Conservation (phyloP, 148 eudicot species). For the Rhododendron vialii region DNA sequence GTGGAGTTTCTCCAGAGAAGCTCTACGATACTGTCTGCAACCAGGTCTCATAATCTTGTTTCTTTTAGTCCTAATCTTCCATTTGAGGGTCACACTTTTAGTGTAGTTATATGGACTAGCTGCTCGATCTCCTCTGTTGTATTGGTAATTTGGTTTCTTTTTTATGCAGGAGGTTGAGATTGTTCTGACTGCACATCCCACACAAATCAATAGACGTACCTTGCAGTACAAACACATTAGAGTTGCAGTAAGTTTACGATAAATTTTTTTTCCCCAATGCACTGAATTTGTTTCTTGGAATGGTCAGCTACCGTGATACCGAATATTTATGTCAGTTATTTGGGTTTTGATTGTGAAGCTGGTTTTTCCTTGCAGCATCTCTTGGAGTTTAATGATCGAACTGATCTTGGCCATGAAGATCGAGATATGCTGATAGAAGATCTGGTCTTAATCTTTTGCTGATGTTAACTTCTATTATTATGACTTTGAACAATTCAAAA, state of each 20-base stretch:
- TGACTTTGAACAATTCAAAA: background rate
- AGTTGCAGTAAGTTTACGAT: slow-evolving; percentile 53
- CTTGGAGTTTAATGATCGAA: slow-evolving; percentile 73
- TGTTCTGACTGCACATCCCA: slow-evolving; percentile 94
- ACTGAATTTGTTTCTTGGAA: slow-evolving; percentile 2
- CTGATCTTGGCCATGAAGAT: slow-evolving; percentile 80
- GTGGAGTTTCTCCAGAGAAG: slow-evolving; percentile 72
- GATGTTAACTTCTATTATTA: background rate
- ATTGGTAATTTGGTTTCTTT: slow-evolving; percentile 13
- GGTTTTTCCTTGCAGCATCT: slow-evolving; percentile 62
- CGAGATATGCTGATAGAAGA: slow-evolving; percentile 86
- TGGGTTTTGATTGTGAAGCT: slow-evolving; percentile 2
- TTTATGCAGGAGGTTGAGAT: slow-evolving; percentile 79
- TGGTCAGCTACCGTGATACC: background rate
- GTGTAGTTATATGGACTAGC: background rate
- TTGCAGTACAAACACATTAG: slow-evolving; percentile 84
- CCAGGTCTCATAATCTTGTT: slow-evolving; percentile 45
- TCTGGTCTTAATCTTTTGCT: slow-evolving; percentile 43
- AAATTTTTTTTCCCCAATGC: background rate
- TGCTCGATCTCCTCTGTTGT: background rate
- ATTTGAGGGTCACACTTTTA: background rate
- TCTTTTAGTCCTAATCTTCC: background rate
- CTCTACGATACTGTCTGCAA: slow-evolving; percentile 80
- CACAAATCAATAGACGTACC: slow-evolving; percentile 85
- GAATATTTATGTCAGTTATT: background rate